These are phyloP conservation scores for Mycena amicta DNA, from an alignment of 768 basidiomycete species.

Conservation along the genomic window DNA sequence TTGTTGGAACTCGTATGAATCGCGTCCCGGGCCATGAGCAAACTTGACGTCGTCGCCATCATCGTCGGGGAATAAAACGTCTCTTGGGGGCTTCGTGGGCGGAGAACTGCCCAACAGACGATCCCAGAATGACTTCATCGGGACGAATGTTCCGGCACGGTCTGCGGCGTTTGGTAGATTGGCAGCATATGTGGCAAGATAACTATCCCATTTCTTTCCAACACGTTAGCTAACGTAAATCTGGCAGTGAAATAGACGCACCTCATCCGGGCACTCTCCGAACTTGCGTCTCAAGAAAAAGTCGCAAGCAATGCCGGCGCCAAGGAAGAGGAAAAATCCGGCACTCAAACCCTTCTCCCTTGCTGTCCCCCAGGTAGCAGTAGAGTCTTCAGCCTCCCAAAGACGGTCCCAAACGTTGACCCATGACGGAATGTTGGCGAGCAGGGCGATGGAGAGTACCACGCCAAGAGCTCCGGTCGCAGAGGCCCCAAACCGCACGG, in stretches of 20 bases:
- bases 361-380: constrained; percentile 50
- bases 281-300: constrained; percentile 57
- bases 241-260: constrained; percentile 26
- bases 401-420: constrained; percentile 64
- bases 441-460: constrained; percentile 53
- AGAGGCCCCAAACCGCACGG: constrained; percentile 53
- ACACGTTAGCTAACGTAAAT: background rate
- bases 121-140: constrained; percentile 56
- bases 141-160: constrained; percentile 61
- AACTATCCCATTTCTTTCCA: constrained; percentile 67
- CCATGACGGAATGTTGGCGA: constrained; percentile 55
- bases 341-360: constrained; percentile 63
- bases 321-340: constrained; percentile 54
- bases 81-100: constrained; percentile 22
- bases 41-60: constrained; percentile 26
- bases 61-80: constrained; percentile 31
- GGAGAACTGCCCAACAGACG: constrained; percentile 37
- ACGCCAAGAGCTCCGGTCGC: constrained; percentile 62
- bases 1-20: constrained; percentile 29
- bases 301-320: constrained; percentile 50
- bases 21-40: constrained; percentile 3
- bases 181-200: constrained; percentile 59
- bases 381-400: constrained; percentile 48
- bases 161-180: constrained; percentile 55
- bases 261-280: constrained; percentile 74